Evolutionary conservation across 208 protist genomes (phyloP).

Genomic region (Leishmania lainsoni): DNA sequence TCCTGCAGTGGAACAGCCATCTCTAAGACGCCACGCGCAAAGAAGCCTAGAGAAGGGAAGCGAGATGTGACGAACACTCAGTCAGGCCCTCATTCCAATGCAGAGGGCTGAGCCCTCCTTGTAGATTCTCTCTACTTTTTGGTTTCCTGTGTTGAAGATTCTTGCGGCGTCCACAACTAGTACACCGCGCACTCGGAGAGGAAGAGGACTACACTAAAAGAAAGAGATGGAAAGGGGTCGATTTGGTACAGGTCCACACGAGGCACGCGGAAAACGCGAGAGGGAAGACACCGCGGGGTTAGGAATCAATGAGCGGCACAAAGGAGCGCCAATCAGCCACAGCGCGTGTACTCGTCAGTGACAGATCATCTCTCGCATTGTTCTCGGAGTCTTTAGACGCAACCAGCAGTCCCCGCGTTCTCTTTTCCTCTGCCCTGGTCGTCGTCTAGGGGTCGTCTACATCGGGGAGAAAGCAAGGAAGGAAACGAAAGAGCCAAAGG

Average conservation of each 20-base stretch:
- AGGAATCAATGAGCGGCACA: no score
- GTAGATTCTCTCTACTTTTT: neutral
- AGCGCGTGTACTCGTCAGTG: neutral
- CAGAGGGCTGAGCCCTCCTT: no score
- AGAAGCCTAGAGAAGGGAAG: no score
- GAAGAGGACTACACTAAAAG: constrained; percentile 1
- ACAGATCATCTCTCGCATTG: neutral
- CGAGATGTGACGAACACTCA: no score
- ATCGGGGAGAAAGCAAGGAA: neutral
- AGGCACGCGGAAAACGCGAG: neutral
- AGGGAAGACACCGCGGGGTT: neutral
- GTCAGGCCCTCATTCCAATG: no score
- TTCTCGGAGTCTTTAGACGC: neutral
- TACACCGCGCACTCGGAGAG: constrained; percentile 4
- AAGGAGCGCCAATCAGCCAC: neutral
- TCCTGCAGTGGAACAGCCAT: no score
- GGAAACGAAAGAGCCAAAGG: neutral
- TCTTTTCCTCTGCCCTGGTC: neutral
- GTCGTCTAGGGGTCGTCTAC: neutral
- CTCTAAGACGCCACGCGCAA: no score
- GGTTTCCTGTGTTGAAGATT: neutral
- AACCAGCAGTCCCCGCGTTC: neutral
- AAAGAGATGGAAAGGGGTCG: neutral
- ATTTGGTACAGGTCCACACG: neutral
- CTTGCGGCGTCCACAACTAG: neutral